Evolutionary conservation across 345 rosid genomes (phyloP), one percentile per base, ranked within the genome.

Genomic region (Citropsis articulata): DNA sequence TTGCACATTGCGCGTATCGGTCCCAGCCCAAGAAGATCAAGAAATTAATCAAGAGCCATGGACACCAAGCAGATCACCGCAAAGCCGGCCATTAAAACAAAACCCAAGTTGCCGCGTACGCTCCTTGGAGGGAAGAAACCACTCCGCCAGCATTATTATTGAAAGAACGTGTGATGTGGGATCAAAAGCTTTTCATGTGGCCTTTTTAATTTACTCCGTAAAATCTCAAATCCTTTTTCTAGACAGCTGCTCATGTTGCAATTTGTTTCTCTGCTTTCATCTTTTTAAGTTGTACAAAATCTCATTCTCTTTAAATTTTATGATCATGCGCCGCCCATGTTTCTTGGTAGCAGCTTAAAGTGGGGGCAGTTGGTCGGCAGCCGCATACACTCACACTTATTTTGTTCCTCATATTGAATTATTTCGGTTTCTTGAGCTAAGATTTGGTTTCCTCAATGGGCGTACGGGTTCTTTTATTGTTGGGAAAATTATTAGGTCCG

Each of bases 141-240:
- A 14, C 53, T 2, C 10, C 42, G 22, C 50, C 56, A 25, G 76
- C 78, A 42, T 27, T 24, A n/a, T 42, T 24, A n/a, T 74, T 40
- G 21, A 31, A 63, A 14, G 68, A 82, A 75, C 73, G 48, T 57
- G 81, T 57, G 42, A 60, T 45, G 82, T 33, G 28, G 81, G 69
- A 27, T 22, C 24, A 67, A 19, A 10, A 21, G 0, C 7, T 18
- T 28, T 40, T 64, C 71, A 19, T 57, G 64, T 25, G 74, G 60
- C 24, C 19, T 4, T 18, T 0, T 53, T 53, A 24, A 18, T 61
- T 73, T 73, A 36, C n/a, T 73, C 16, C 57, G 68, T 61, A 19
- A 61, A 73, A n/a, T 25, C 31, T 61, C 68, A 61, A 61, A 31
- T 25, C 31, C 9, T 27, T 22, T 21, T 21, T 38, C 13, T 38